Conservation (phyloP, 2,329 filamentous ascomycete genomes). For the Phaeosphaeriaceae sp. region DNA sequence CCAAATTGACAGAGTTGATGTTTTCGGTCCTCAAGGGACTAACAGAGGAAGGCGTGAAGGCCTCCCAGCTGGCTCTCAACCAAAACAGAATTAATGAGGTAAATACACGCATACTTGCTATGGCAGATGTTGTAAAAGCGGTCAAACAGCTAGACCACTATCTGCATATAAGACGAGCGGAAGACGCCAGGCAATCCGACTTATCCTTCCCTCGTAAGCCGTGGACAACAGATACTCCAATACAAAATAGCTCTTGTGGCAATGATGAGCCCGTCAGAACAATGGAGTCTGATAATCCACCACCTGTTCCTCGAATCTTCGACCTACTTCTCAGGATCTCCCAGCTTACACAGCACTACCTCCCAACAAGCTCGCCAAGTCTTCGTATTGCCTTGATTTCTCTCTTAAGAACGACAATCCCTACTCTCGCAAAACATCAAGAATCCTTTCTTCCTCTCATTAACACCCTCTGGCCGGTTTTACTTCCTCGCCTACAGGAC, state of each 20-base stretch:
- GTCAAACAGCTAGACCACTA: slow-evolving; percentile 46
- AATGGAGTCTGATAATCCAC: slow-evolving; percentile 53
- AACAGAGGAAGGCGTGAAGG: slow-evolving; percentile 77
- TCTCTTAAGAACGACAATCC: slow-evolving; percentile 74
- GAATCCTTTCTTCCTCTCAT: slow-evolving; percentile 86
- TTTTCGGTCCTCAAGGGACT: slow-evolving; percentile 84
- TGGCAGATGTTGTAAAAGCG: slow-evolving; percentile 31
- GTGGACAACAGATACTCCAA: slow-evolving; percentile 42
- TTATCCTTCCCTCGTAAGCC: slow-evolving; percentile 37
- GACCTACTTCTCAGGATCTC: slow-evolving; percentile 82
- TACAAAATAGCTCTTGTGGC: slow-evolving; percentile 40
- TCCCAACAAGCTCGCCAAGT: slow-evolving; percentile 81
- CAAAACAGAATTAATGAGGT: slow-evolving; percentile 1
- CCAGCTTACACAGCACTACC: slow-evolving; percentile 84
- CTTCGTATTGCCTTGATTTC: slow-evolving; percentile 80
- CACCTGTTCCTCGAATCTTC: slow-evolving; percentile 77
- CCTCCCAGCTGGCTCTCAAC: slow-evolving; percentile 54
- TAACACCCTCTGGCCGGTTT: slow-evolving; percentile 87
- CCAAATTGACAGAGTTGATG: slow-evolving; percentile 80
- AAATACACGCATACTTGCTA: slow-evolving; percentile 6
- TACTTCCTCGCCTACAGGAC: slow-evolving; percentile 72
- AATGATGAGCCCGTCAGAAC: slow-evolving; percentile 34
- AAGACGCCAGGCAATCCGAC: slow-evolving; percentile 24
- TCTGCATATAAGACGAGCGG: slow-evolving; percentile 28
- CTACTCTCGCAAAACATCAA: slow-evolving; percentile 76